These are phyloP conservation scores for Artomyces pyxidatus DNA, from an alignment of 768 basidiomycete species.

Conservation along the genomic window DNA sequence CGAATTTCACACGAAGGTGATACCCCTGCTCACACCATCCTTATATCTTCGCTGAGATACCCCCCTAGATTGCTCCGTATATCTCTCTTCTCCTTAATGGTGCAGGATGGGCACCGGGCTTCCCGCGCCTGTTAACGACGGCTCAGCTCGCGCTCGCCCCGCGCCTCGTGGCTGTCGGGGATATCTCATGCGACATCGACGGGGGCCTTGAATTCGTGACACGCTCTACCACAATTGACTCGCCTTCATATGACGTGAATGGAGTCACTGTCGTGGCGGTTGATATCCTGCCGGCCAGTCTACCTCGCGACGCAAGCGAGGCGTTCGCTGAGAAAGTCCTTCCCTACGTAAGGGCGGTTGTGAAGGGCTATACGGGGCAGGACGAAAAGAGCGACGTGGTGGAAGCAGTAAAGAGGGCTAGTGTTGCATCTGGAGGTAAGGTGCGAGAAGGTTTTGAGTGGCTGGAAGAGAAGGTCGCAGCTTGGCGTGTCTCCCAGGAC, in stretches of 20 bases:
- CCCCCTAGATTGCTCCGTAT: constrained; percentile 71
- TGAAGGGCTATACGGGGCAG: constrained; percentile 30
- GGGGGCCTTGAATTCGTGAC: constrained; percentile 83
- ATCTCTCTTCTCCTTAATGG: constrained; percentile 82
- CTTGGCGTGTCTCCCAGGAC: constrained; percentile 25
- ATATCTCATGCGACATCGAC: constrained; percentile 87
- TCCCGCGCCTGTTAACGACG: constrained; percentile 73
- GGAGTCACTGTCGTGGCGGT: constrained; percentile 78
- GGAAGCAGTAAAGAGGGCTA: constrained; percentile 57
- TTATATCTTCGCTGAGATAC: not conserved
- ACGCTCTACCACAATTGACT: constrained; percentile 66
- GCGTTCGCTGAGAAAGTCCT: constrained; percentile 63
- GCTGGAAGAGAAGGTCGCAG: constrained; percentile 46
- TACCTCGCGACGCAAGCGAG: constrained; percentile 73
- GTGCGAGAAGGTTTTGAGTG: constrained; percentile 47
- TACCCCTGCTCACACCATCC: constrained; percentile 1
- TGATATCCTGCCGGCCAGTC: constrained; percentile 82
- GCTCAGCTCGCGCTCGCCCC: constrained; percentile 40
- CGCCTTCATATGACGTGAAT: constrained; percentile 64
- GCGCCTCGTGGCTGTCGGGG: constrained; percentile 68
- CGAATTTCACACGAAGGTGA: constrained; percentile 59
- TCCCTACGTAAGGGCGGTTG: constrained; percentile 59
- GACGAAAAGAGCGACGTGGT: constrained; percentile 22
- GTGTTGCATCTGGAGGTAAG: constrained; percentile 53
- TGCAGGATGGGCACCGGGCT: constrained; percentile 72